Evolutionary conservation across 2,329 filamentous ascomycete species (phyloP).

Genomic region (Fusarium verticillioides): DNA sequence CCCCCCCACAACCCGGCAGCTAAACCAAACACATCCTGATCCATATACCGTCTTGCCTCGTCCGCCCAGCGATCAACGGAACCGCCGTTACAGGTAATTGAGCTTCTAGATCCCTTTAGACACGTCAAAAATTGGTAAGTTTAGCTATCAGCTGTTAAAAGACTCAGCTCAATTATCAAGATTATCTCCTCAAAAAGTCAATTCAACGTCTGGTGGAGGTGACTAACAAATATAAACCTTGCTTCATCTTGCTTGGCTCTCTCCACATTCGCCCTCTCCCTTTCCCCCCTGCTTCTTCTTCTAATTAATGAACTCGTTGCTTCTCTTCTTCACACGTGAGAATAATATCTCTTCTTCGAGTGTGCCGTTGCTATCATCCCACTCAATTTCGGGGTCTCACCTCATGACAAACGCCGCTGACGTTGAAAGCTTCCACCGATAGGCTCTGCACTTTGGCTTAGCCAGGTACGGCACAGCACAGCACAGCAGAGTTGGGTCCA

Average conservation of each 20-base stretch:
- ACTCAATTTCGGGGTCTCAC: neutral
- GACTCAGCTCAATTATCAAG: neutral
- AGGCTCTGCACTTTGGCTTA: neutral
- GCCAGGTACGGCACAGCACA: constrained; percentile 19
- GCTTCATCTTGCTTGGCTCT: neutral
- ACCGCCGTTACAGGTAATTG: constrained; percentile 1
- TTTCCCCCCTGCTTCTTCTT: neutral
- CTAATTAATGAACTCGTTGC: neutral
- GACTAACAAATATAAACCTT: neutral
- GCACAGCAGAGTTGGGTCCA: neutral
- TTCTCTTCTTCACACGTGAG: neutral
- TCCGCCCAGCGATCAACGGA: neutral
- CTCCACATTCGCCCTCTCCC: constrained; percentile 14
- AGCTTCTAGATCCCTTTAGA: constrained; percentile 23
- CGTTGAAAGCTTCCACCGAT: constrained; percentile 9
- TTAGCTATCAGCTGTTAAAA: neutral
- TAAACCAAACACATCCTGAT: constrained; percentile 8
- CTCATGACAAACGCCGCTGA: constrained; percentile 30
- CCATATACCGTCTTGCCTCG: constrained; percentile 9
- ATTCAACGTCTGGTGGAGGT: neutral
- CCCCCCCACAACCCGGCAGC: constrained; percentile 4
- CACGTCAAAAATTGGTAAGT: neutral
- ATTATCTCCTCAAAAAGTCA: neutral
- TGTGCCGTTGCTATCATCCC: neutral
- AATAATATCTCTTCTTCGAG: neutral